These are phyloP conservation scores for Mycena vitilis DNA, from an alignment of 768 basidiomycete species.

Conservation along the genomic window DNA sequence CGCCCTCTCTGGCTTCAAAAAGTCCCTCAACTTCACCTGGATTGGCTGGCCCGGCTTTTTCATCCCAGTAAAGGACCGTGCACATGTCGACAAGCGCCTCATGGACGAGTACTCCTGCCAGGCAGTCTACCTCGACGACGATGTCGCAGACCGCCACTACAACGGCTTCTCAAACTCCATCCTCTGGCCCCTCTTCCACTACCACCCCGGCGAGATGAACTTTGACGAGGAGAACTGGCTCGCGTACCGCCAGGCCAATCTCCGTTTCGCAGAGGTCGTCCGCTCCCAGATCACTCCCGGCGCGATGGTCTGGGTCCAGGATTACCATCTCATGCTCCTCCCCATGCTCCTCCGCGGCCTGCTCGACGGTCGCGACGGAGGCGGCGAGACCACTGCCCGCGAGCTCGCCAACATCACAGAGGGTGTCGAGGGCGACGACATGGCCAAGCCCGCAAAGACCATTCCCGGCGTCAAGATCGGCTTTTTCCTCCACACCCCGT, in stretches of 20 bases:
- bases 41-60: conserved; percentile 96
- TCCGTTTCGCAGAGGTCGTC: conserved; percentile 93
- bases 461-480: conserved; percentile 90
- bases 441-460: conserved; percentile 47
- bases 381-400: conserved; percentile 66
- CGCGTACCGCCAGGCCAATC: conserved; percentile 96
- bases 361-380: conserved; percentile 74
- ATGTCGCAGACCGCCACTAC: conserved; percentile 98
- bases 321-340: conserved; percentile 97
- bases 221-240: conserved; percentile 99
- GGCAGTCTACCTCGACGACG: conserved; percentile 97
- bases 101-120: conserved; percentile 97
- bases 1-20: conserved; percentile 97
- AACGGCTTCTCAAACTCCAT: conserved; percentile 99
- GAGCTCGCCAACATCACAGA: conserved; percentile 80
- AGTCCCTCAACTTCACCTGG: conserved; percentile 98
- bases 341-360: conserved; percentile 94
- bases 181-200: conserved; percentile 99
- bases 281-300: conserved; percentile 82
- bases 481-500: conserved; percentile 98
- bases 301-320: conserved; percentile 99
- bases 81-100: conserved; percentile 89
- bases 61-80: conserved; percentile 94
- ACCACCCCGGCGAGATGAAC: conserved; percentile 99
- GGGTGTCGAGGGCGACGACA: conserved; percentile 68